Conservation (phyloP, 371 early-diverging fungal species). For the Zychaea mexicana region DNA sequence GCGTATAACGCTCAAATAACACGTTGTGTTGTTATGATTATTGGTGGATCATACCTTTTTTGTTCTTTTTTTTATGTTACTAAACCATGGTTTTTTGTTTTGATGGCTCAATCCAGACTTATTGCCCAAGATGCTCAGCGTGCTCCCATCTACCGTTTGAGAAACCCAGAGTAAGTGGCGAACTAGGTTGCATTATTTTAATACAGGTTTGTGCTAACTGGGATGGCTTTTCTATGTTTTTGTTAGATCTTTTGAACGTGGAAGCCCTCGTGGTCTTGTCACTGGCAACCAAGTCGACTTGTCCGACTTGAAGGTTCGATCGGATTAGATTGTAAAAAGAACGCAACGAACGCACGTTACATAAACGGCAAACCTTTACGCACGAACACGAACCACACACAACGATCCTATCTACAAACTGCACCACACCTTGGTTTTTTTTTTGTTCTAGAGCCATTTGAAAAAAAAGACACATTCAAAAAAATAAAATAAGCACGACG, state of each 20-base stretch:
- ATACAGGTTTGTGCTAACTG: neutral
- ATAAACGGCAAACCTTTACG: too few relatives aligned
- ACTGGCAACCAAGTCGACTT: conserved; percentile 43
- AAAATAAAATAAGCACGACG: too few relatives aligned
- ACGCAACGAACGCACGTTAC: too few relatives aligned
- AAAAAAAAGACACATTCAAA: too few relatives aligned
- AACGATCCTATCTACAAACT: too few relatives aligned
- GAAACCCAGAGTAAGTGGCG: conserved; percentile 57
- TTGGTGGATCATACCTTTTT: too few relatives aligned
- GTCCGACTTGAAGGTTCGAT: conserved; percentile 45
- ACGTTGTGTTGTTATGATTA: too few relatives aligned
- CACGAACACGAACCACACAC: too few relatives aligned
- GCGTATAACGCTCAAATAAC: neutral
- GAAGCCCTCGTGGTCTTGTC: conserved; percentile 42
- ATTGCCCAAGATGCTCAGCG: conserved; percentile 49
- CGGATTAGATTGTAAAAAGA: conserved; percentile 31
- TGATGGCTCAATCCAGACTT: conserved; percentile 23
- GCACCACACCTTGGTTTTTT: too few relatives aligned
- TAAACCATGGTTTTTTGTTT: neutral
- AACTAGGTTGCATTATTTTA: too few relatives aligned
- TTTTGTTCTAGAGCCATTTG: too few relatives aligned
- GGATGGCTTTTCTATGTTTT: neutral
- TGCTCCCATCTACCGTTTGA: conserved; percentile 47
- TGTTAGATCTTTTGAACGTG: conserved; percentile 42
- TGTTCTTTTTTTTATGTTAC: too few relatives aligned